These are phyloP conservation scores for Vigna mungo DNA, from an alignment of 306 rosid species.

Conservation along the genomic window DNA sequence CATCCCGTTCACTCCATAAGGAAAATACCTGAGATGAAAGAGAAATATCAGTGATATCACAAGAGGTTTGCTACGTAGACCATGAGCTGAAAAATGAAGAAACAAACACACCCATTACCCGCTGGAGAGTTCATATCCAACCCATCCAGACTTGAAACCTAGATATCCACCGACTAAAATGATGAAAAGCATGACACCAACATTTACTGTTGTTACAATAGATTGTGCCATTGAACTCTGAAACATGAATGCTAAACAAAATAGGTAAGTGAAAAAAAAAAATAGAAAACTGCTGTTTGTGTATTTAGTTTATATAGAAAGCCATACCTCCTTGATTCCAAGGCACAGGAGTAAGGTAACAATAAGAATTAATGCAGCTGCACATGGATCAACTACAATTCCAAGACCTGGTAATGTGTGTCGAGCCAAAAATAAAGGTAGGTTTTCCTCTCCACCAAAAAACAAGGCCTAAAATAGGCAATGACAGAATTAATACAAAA, in stretches of 20 bases:
- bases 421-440: conserved; percentile 65
- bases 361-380: conserved; percentile 62
- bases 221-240: conserved; percentile 77
- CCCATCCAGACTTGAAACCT: conserved; percentile 75
- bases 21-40: conserved; percentile 60
- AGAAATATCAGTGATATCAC: conserved; percentile 38
- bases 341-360: conserved; percentile 66
- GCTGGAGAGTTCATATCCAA: conserved; percentile 67
- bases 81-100: conserved; percentile 33
- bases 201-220: conserved; percentile 63
- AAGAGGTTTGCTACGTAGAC: conserved; percentile 24
- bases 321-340: conserved; percentile 72
- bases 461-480: conserved; percentile 64
- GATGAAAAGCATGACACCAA: conserved; percentile 68
- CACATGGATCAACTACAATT: conserved; percentile 77
- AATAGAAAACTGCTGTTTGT: not conserved
- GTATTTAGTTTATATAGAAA: conserved; percentile 19
- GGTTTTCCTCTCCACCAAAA: conserved; percentile 65
- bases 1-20: conserved; percentile 72
- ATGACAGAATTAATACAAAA: conserved; percentile 22
- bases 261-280: conserved; percentile 26
- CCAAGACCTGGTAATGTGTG: conserved; percentile 68
- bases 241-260: conserved; percentile 42
- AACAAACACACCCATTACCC: conserved; percentile 57
- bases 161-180: conserved; percentile 66